Base-by-base conservation (phyloP, 2,329 filamentous ascomycete genomes). In the Xylaria sp. region DNA sequence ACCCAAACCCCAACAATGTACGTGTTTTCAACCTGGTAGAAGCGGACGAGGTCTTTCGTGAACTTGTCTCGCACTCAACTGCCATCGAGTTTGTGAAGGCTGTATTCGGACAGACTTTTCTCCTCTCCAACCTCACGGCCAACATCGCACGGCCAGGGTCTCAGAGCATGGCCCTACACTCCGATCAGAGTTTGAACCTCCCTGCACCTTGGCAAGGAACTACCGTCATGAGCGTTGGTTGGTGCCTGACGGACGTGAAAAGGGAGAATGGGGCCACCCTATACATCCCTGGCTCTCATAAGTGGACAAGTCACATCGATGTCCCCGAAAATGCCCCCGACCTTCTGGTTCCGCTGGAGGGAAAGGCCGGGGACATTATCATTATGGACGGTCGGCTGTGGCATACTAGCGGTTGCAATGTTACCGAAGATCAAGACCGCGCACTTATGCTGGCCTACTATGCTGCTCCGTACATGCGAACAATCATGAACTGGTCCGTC, bases 101-200 rank as follows among this genome's bases (percentile, higher is more conserved):
- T 11, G 33, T 66, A 5, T n/a, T 66, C 6, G 59, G 64, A 17
- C 44, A 58, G 15, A 20, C 17, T 20, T 76, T 77, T 69, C 66
- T 78, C 10, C 74, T 79, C 64, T 73, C 69, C 36, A 79, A 79
- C 66, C 78, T 79, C 67, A 77, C 76, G 3, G 76, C 77, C 53
- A 79, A 79, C 58, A 79, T 79, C 45, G 77, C 77, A 15, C 72
- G 76, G 0, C 77, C 78, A 0, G 78, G 78, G 0, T 69, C 73
- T 10, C 39, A 69, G 57, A 73, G 69, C 27, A 54, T 77, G 77
- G 73, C 71, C 0, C 68, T 79, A 31, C 77, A 79, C 67, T 77
- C 75, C 9, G 77, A 79, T 60, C 73, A 77, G 65, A 76, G 73
- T 51, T 50, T 79, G 64, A 71, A 75, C 0, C 73, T 76, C 39